Conservation (phyloP, 306 rosid species). For the Cucurbita pepo region DNA sequence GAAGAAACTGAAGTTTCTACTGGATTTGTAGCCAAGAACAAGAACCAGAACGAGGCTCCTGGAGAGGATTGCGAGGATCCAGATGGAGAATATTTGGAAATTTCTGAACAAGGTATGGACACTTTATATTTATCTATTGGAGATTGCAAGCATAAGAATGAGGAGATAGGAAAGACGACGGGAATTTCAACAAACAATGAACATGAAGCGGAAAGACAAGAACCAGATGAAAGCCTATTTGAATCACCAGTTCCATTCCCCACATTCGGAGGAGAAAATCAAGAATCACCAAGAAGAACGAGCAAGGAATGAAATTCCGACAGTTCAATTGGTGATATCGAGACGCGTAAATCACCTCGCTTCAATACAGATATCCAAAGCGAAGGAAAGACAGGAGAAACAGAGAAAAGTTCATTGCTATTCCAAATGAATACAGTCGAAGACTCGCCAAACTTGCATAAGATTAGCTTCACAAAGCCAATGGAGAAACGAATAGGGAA, state of each 20-base stretch:
- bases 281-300: slow-evolving; percentile 35
- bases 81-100: slow-evolving; percentile 9
- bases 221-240: background rate
- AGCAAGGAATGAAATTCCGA: slow-evolving; percentile 62
- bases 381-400: slow-evolving; percentile 29
- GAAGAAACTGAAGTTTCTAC: background rate
- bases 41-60: slow-evolving; percentile 16
- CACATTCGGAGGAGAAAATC: background rate
- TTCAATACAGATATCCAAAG: slow-evolving; percentile 48
- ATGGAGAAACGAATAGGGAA: slow-evolving; percentile 43
- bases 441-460: background rate
- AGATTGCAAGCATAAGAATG: slow-evolving; percentile 12
- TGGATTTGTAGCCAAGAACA: slow-evolving; percentile 5
- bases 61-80: slow-evolving; percentile 10
- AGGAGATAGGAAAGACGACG: background rate
- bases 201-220: slow-evolving; percentile 2
- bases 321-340: slow-evolving; percentile 16
- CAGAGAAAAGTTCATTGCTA: slow-evolving; percentile 48
- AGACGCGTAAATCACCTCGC: slow-evolving; percentile 70
- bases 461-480: background rate
- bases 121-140: slow-evolving; percentile 4
- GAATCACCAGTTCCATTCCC: background rate
- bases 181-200: slow-evolving; percentile 1
- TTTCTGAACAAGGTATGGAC: slow-evolving; percentile 12
- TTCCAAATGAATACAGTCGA: slow-evolving; percentile 21